These are phyloP conservation scores for Anacardium occidentale DNA, from an alignment of 345 rosid species.

Conservation along the genomic window DNA sequence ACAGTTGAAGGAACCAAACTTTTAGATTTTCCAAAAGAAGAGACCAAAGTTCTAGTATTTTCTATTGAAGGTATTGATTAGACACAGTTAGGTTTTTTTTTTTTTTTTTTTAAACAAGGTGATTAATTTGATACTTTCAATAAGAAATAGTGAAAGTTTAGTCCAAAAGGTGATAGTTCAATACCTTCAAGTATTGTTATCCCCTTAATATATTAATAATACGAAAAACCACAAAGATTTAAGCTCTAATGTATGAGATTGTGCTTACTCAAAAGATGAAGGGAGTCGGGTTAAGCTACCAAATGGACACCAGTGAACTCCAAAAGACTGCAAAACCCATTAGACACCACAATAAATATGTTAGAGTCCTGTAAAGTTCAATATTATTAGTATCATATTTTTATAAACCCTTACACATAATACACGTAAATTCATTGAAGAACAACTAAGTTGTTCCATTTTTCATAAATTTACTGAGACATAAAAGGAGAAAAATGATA, in stretches of 20 bases:
- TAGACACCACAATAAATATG: constrained; percentile 19
- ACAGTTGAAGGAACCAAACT: too few species aligned
- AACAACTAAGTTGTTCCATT: background rate
- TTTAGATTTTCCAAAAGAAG: too few species aligned
- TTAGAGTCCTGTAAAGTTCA: constrained; percentile 8
- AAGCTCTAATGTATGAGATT: constrained; percentile 10
- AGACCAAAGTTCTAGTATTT: too few species aligned
- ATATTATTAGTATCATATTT: background rate
- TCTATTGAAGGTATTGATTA: too few species aligned
- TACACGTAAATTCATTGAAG: background rate
- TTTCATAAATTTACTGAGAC: constrained; percentile 5
- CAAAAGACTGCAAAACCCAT: constrained; percentile 70
- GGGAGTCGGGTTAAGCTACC: constrained; percentile 74
- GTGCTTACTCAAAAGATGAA: constrained; percentile 74
- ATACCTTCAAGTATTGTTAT: too few species aligned
- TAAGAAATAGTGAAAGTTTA: too few species aligned
- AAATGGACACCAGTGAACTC: constrained; percentile 96
- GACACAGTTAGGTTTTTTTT: too few species aligned
- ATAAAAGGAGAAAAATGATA: background rate
- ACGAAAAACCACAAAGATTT: background rate
- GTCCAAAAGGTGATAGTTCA: too few species aligned
- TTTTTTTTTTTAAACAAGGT: too few species aligned
- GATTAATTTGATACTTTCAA: too few species aligned
- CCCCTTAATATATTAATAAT: too few species aligned
- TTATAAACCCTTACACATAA: background rate